These are phyloP conservation scores for Nannochloropsis oceanica DNA, from an alignment of 108 stramenopile species.

Conservation along the genomic window DNA sequence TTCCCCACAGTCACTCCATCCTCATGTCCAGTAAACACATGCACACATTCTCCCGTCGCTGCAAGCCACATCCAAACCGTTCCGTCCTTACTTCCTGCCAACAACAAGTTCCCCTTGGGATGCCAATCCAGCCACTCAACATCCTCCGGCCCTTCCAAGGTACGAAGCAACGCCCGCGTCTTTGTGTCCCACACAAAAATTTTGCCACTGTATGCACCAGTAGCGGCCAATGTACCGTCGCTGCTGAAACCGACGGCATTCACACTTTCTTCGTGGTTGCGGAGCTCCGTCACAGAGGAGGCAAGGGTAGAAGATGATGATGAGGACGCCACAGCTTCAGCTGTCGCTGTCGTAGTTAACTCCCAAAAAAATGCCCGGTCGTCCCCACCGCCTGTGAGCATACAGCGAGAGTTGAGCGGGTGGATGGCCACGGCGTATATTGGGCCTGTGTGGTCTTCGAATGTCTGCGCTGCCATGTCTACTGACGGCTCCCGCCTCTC, in stretches of 20 bases:
- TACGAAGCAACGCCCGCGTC: conserved; percentile 41
- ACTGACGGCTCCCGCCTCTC: not conserved
- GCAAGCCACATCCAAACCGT: conserved; percentile 93
- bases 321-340: not conserved
- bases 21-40: conserved; percentile 87
- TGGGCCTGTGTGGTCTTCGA: conserved; percentile 39
- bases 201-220: conserved; percentile 66
- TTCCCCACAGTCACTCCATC: conserved; percentile 59
- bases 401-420: conserved; percentile 26
- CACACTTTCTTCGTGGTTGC: conserved; percentile 67
- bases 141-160: conserved; percentile 83
- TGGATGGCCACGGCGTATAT: conserved; percentile 32
- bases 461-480: conserved; percentile 11
- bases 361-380: conserved; percentile 70
- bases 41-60: conserved; percentile 67
- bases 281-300: not conserved
- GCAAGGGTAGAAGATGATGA: not conserved
- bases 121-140: conserved; percentile 84
- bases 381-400: conserved; percentile 75
- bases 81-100: conserved; percentile 77
- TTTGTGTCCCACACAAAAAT: conserved; percentile 58
- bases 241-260: conserved; percentile 53
- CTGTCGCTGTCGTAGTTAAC: not conserved
- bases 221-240: conserved; percentile 51
- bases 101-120: conserved; percentile 68